Evolutionary conservation across 129 eudicot genomes (phyloP).

Genomic region (Dittrichia graveolens): DNA sequence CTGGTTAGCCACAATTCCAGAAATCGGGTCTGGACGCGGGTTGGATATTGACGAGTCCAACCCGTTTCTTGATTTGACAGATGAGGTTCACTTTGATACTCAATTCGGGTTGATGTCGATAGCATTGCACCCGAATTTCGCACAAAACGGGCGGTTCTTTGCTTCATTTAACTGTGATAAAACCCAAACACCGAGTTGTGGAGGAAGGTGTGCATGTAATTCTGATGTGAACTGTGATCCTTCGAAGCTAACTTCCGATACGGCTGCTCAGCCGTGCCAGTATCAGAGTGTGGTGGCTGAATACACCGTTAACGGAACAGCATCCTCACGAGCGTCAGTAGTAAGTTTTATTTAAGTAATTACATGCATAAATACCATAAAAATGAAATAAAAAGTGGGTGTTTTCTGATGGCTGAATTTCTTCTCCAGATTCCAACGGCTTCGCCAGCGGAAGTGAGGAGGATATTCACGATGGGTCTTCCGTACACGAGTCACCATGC

Average conservation of each 20-base stretch:
- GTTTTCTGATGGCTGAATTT: neutral
- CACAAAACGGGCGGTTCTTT: slow-evolving; percentile 75
- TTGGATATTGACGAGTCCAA: slow-evolving; percentile 58
- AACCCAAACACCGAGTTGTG: slow-evolving; percentile 56
- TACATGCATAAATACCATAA: neutral
- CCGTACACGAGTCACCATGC: slow-evolving; percentile 79
- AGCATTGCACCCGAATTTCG: slow-evolving; percentile 84
- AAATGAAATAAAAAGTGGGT: neutral
- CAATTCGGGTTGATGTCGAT: slow-evolving; percentile 81
- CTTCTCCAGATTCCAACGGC: slow-evolving; percentile 56
- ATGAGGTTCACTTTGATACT: slow-evolving; percentile 66
- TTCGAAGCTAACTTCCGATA: slow-evolving; percentile 50
- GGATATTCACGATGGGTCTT: slow-evolving; percentile 90
- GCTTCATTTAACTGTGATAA: slow-evolving; percentile 84
- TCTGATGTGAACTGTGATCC: slow-evolving; percentile 91
- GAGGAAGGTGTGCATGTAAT: slow-evolving; percentile 84
- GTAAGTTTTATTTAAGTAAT: slow-evolving; percentile 34
- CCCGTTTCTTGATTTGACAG: slow-evolving; percentile 78
- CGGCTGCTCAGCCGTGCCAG: slow-evolving; percentile 74
- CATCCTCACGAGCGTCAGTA: slow-evolving; percentile 47
- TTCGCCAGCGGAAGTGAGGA: slow-evolving; percentile 72
- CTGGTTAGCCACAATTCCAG: slow-evolving; percentile 73
- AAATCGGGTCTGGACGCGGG: slow-evolving; percentile 55
- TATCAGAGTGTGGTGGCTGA: slow-evolving; percentile 78
- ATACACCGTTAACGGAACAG: slow-evolving; percentile 55